Percentiles rank a stretch among this genome's conserved stretches.
These are phyloP conservation scores for Colletotrichum trifolii DNA, from an alignment of 2,329 filamentous ascomycete genomes.

Conservation along the genomic window DNA sequence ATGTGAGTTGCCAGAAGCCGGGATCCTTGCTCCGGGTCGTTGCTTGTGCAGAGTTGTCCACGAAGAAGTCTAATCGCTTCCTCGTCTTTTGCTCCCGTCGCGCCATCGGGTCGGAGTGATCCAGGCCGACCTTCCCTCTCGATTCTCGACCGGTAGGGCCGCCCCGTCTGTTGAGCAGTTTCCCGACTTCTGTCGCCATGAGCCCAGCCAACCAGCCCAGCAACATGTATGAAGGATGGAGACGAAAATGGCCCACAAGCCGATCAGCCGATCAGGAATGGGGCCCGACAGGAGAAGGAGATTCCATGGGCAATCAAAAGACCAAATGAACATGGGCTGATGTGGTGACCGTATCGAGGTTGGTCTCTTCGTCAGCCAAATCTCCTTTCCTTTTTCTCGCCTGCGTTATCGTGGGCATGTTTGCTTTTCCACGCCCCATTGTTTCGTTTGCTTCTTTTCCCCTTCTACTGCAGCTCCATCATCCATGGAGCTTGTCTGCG, in stretches of 20 bases:
- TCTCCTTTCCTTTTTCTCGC: too few relatives aligned
- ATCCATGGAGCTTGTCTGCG: not conserved
- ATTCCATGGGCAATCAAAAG: constrained; percentile 9
- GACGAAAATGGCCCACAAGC: not conserved
- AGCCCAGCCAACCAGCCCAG: not conserved
- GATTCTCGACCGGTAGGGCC: too few relatives aligned
- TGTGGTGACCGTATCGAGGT: not conserved
- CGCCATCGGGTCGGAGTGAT: not conserved
- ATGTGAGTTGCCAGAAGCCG: not conserved
- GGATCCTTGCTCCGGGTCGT: constrained; percentile 7
- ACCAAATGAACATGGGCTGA: not conserved
- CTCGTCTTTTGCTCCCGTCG: not conserved
- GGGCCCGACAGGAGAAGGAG: not conserved
- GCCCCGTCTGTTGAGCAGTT: constrained; percentile 1
- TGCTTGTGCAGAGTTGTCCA: constrained; percentile 7
- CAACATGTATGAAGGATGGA: constrained; percentile 1
- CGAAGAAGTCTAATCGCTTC: constrained; percentile 2
- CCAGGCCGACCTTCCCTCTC: too few relatives aligned
- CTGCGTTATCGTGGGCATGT: not conserved
- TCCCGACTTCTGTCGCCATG: not conserved
- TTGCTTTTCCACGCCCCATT: constrained; percentile 4
- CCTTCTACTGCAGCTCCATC: constrained; percentile 10
- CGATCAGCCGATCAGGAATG: constrained; percentile 23
- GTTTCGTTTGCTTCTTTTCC: constrained; percentile 5
- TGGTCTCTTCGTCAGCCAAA: not conserved